Percentiles rank a stretch among this genome's conserved stretches.
These are phyloP conservation scores for Ilyonectria sp. DNA, from an alignment of 2,329 filamentous ascomycete genomes.

Conservation along the genomic window DNA sequence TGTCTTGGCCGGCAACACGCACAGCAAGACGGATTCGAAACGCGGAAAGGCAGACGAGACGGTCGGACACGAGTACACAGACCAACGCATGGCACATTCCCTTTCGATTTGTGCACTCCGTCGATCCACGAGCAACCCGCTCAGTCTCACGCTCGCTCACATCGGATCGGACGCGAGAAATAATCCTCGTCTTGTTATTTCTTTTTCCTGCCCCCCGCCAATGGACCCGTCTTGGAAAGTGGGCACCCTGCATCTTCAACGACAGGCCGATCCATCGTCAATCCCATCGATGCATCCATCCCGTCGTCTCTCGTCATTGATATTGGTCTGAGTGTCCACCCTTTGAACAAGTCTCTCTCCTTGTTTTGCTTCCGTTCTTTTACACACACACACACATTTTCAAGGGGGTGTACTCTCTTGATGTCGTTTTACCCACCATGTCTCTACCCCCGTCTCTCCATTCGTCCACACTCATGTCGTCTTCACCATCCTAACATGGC, in stretches of 20 bases:
- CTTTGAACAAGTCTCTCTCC: constrained; percentile 11
- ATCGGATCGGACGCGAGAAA: constrained; percentile 6
- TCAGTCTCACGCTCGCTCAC: constrained; percentile 12
- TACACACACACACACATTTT: constrained; percentile 31
- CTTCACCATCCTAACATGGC: constrained; percentile 22
- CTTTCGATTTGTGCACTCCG: constrained; percentile 4
- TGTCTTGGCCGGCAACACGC: neutral
- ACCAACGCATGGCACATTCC: constrained; percentile 1
- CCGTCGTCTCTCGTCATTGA: constrained; percentile 11
- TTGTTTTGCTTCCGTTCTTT: neutral
- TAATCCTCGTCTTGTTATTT: constrained; percentile 8
- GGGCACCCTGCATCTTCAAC: constrained; percentile 13
- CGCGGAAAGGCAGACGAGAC: neutral
- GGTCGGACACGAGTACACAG: neutral
- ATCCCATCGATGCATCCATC: constrained; percentile 6
- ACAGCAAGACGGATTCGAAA: neutral
- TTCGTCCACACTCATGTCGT: constrained; percentile 36
- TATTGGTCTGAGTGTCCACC: constrained; percentile 14
- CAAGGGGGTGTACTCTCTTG: constrained; percentile 32
- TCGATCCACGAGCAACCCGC: neutral
- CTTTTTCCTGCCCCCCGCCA: neutral
- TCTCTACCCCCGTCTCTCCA: constrained; percentile 41
- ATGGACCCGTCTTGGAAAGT: constrained; percentile 12
- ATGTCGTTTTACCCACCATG: constrained; percentile 50
- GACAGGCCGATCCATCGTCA: neutral